phyloP scores from a whole-genome alignment of 2,329 filamentous ascomycete species.

The Penicillium sp. region DNA sequence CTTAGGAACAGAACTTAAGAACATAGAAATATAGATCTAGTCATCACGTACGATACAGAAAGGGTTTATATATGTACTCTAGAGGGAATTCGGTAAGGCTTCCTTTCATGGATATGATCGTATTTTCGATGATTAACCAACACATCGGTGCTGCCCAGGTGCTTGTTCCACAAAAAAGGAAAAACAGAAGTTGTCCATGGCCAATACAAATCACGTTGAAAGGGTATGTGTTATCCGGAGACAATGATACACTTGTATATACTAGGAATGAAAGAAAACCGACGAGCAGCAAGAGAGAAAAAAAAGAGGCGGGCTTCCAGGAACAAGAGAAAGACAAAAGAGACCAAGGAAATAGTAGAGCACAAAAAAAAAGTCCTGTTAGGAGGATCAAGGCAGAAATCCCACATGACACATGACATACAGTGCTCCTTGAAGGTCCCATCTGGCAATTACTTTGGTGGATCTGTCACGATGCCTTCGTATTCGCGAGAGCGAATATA shows the following conservation, averaged over 20 bases:
- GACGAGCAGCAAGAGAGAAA: conserved; percentile 8
- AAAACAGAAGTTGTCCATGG: background rate
- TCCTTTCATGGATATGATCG: background rate
- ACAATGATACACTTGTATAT: conserved; percentile 32
- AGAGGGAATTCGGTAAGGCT: background rate
- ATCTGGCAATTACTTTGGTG: conserved; percentile 30
- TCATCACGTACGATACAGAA: too few relatives aligned
- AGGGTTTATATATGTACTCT: background rate
- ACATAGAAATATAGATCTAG: background rate
- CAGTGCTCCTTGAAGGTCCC: background rate
- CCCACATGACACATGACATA: background rate
- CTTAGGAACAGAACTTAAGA: background rate
- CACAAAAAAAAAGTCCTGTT: conserved; percentile 1
- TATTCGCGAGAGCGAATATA: conserved; percentile 91
- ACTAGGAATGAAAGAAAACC: conserved; percentile 18
- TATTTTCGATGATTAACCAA: background rate
- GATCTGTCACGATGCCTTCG: conserved; percentile 79
- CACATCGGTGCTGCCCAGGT: background rate
- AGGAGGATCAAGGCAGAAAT: background rate
- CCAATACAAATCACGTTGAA: conserved; percentile 13
- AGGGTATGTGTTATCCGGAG: conserved; percentile 25
- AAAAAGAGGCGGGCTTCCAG: conserved; percentile 18
- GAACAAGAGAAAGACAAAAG: conserved; percentile 9
- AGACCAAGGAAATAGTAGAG: conserved; percentile 14
- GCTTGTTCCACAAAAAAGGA: background rate